Base-by-base conservation (phyloP, 2,329 filamentous ascomycete species). In the Aspergillus pseudoterreus region DNA sequence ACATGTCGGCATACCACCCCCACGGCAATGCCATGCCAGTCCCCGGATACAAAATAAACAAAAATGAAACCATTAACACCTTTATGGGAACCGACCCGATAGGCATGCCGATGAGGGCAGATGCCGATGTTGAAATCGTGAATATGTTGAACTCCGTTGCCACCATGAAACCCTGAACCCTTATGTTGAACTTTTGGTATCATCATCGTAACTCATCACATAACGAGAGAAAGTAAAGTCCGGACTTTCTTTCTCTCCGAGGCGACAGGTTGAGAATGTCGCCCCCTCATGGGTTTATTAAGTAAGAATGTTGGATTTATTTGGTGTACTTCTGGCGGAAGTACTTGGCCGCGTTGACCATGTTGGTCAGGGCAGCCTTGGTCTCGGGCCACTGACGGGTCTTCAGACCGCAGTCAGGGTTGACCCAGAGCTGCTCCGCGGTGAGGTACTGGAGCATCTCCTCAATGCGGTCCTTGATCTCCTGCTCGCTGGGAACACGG, bases 341-440 rank as follows among this genome's bases (percentile, higher is more conserved):
- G 82, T 80, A 87, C 85, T 96, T 96, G 82, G 94, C 92, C 53
- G 94, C 94, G 74, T 92, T 92, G 78, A 99, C 92, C 90, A 99
- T 88, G 86, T 96, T 96, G 80, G 79, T 80, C 71, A 99, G 80
- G 53, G 92, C 90, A 71, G 90, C 90, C 87, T 96, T 97, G 76
- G 92, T 96, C 86, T 99, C 92, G 76, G 88, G 85, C 92, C 94
- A 97, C 81, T 95, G 88, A 67, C 94, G 89, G 65, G 94, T 99
- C 90, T 99, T 99, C 55, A 99, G 86, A 82, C 94, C 94, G 72
- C 94, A 99, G 82, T 99, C 94, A 64, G 94, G 94, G 83, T 99
- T 92, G 80, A 97, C 90, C 94, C 94, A 99, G 74, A 99, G 90
- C 84, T 99, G 94, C 71, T 96, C 91, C 54, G 92, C 92, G 83